Evolutionary conservation across 352 stramenopile genomes (phyloP), one percentile per base, ranked within the genome.

Genomic region (Phytophthora sp.): DNA sequence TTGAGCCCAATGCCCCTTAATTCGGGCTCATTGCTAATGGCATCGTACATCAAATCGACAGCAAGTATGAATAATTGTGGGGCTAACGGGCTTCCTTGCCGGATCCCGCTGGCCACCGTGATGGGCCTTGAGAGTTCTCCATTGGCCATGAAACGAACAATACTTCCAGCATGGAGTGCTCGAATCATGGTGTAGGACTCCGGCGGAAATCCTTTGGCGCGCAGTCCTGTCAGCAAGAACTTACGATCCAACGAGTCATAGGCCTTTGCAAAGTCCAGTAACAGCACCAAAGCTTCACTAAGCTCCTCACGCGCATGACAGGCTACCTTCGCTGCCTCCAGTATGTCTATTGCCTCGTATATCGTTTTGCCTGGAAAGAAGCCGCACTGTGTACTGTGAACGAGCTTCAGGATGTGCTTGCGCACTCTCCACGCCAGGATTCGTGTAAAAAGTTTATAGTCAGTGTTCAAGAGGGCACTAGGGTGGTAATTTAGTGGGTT

Each of bases 131-230:
- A 57, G 0, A 52, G 1, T 2, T 41, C 27, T 7, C 57, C 46
- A 35, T 65, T 66, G 6, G 57, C 57, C 35, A 57, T 36, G 18
- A 65, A 53, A n/a, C n/a, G n/a, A n/a, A n/a, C n/a, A n/a, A n/a
- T n/a, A n/a, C n/a, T n/a, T n/a, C n/a, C n/a, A n/a, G n/a, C n/a
- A n/a, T n/a, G n/a, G n/a, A n/a, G n/a, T n/a, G n/a, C n/a, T n/a
- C 12, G 4, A 4, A 36, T 27, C 6, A 13, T 53, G 0, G 57
- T 66, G 11, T 29, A 11, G 1, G 7, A 16, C 16, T 41, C 18
- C 2, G 18, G 1, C 0, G 45, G 36, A 18, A 64, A 36, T 3
- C 44, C 27, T 24, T 63, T 38, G 13, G 18, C n/a, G 30, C 2
- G n/a, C 2, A 65, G 35, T 6, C 57, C 35, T 21, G 24, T 15